Conservation (phyloP, 495 filamentous ascomycete species). For the Neurospora cerealis region DNA sequence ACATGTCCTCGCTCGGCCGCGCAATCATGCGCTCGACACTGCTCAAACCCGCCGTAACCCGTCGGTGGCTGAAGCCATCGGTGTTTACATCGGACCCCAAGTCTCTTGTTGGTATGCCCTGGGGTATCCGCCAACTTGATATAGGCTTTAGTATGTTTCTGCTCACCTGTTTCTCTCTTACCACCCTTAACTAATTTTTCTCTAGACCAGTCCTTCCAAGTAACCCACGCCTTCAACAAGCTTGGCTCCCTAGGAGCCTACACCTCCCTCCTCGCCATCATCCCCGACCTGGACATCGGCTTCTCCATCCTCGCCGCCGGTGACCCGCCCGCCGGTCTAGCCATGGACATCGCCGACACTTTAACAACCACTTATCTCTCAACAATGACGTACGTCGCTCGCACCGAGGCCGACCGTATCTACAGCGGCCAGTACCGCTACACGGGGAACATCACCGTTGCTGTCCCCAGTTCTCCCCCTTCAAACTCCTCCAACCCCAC, state of each 20-base stretch:
- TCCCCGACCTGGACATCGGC: constrained; percentile 44
- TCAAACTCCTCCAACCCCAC: not conserved
- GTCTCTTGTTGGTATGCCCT: constrained; percentile 42
- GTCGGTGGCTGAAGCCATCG: constrained; percentile 47
- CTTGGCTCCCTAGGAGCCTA: constrained; percentile 40
- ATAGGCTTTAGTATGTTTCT: constrained; percentile 9
- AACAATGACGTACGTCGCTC: constrained; percentile 23
- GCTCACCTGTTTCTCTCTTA: not conserved
- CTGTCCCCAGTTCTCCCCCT: not conserved
- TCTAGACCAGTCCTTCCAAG: constrained; percentile 23
- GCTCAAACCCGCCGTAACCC: constrained; percentile 35
- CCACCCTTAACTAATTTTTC: not conserved
- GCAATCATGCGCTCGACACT: constrained; percentile 44
- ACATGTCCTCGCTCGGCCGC: constrained; percentile 41
- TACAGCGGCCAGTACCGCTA: constrained; percentile 30
- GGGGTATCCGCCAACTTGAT: constrained; percentile 40
- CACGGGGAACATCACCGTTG: not conserved
- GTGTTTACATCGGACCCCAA: constrained; percentile 37
- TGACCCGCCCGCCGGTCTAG: constrained; percentile 14
- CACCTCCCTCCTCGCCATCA: constrained; percentile 36
- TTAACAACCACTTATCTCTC: constrained; percentile 27
- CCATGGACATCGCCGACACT: constrained; percentile 26
- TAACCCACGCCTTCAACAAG: constrained; percentile 43
- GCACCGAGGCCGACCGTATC: constrained; percentile 23
- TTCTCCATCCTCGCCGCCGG: constrained; percentile 44